Percentiles rank a stretch among this genome's conserved stretches.
These are phyloP conservation scores for Schoenoplectus tabernaemontani DNA, from an alignment of 202 grass and related monocot genomes.

Conservation along the genomic window DNA sequence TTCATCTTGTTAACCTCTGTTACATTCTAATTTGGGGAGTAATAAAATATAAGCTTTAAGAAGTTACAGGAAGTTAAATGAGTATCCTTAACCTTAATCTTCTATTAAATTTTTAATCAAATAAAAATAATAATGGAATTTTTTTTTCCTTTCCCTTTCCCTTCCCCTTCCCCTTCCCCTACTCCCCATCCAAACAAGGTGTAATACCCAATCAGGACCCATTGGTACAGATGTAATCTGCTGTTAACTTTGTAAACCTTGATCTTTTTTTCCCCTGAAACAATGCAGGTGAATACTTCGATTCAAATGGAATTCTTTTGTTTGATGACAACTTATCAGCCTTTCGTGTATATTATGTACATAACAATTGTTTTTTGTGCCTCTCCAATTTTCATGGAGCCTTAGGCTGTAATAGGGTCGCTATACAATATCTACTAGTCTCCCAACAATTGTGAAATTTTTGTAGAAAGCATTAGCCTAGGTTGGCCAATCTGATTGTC, in stretches of 20 bases:
- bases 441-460: slow-evolving; percentile 16
- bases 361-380: slow-evolving; percentile 21
- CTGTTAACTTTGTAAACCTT: neutral
- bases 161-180: no score
- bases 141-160: no score
- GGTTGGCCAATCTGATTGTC: slow-evolving; percentile 3
- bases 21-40: no score
- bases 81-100: no score
- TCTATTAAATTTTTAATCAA: no score
- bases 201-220: neutral
- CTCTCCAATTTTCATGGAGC: neutral
- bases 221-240: neutral
- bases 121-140: no score
- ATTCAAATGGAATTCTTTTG: slow-evolving; percentile 40
- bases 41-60: no score
- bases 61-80: no score
- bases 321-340: slow-evolving; percentile 13
- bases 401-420: neutral
- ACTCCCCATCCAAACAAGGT: no score
- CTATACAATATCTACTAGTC: slow-evolving; percentile 11
- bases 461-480: slow-evolving; percentile 13
- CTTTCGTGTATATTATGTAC: slow-evolving; percentile 36
- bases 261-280: neutral
- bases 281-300: slow-evolving; percentile 45
- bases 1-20: no score